Evolutionary conservation across 2,329 filamentous ascomycete genomes (phyloP), one percentile per base, ranked within the genome.

Genomic region (Bipolaris victoriae): DNA sequence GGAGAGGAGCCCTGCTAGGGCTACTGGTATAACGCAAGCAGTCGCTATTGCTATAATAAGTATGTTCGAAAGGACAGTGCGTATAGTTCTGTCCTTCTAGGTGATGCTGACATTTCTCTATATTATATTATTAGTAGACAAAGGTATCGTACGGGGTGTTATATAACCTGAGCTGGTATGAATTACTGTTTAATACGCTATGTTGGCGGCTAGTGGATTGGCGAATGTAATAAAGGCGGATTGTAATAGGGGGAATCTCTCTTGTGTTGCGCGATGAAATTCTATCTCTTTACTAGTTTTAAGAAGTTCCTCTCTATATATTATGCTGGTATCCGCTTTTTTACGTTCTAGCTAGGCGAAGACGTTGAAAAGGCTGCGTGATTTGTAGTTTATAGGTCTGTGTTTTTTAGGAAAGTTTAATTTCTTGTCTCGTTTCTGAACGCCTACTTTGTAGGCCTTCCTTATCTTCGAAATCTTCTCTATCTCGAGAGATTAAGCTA

Each of bases 191-290:
- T 62, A 16, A 49, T 41, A 62, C 1, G 22, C 54, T 0, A 62
- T 60, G 1, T 62, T 9, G 9, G 54, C 41, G 16, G 60, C 45
- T 1, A 58, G 33, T 26, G 22, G 45, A 48, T 36, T 49, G 5
- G 52, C n/a, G 11, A 62, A 62, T 16, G 54, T 60, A 10, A 62
- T 47, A 35, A 62, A 62, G 20, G 51, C 49, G 1, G 57, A 62
- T 15, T 11, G 43, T 33, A 62, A 41, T 3, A 33, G 11, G 1
- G 18, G 35, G n/a, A 55, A 62, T 1, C 49, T 24, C 7, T 57
- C 29, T 31, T 1, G 11, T 49, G 2, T 26, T 47, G 22, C n/a
- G 2, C 43, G 24, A 18, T 60, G 48, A 5, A 43, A 4, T 3
- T 62, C 15, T 4, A 62, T 62, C 35, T 54, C 29, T 26, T 59